Evolutionary conservation across 129 eudicot species (phyloP).

Genomic region (Helichrysum umbraculigerum): DNA sequence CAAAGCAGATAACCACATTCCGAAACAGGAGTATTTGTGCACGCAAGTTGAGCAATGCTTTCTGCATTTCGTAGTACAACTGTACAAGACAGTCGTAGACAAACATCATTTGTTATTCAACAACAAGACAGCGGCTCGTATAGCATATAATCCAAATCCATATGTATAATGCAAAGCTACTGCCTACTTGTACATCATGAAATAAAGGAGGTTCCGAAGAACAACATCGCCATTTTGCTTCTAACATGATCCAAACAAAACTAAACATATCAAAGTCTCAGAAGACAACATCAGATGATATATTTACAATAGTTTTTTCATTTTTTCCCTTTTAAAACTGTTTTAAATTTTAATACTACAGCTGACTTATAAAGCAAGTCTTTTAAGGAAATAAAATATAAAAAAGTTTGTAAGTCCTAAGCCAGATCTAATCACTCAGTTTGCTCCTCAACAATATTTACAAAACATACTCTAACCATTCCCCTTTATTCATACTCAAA

Average conservation of each 20-base stretch:
- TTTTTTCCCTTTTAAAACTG: constrained; percentile 6
- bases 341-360: constrained; percentile 13
- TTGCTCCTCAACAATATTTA: constrained; percentile 23
- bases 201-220: too few species aligned
- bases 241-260: background rate
- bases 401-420: constrained; percentile 1
- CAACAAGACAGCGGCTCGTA: too few species aligned
- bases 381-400: background rate
- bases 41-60: too few species aligned
- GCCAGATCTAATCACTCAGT: constrained; percentile 20
- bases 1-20: too few species aligned
- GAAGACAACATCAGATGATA: background rate
- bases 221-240: background rate
- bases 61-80: too few species aligned
- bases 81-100: too few species aligned
- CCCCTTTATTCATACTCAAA: constrained; percentile 11
- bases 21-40: too few species aligned
- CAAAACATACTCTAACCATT: constrained; percentile 8
- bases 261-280: background rate
- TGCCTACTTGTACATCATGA: too few species aligned
- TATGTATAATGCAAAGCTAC: too few species aligned
- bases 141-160: too few species aligned
- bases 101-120: too few species aligned
- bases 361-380: constrained; percentile 18
- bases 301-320: constrained; percentile 18